These are phyloP conservation scores for Fusarium beomiforme DNA, from an alignment of 2,329 filamentous ascomycete species.

Conservation along the genomic window DNA sequence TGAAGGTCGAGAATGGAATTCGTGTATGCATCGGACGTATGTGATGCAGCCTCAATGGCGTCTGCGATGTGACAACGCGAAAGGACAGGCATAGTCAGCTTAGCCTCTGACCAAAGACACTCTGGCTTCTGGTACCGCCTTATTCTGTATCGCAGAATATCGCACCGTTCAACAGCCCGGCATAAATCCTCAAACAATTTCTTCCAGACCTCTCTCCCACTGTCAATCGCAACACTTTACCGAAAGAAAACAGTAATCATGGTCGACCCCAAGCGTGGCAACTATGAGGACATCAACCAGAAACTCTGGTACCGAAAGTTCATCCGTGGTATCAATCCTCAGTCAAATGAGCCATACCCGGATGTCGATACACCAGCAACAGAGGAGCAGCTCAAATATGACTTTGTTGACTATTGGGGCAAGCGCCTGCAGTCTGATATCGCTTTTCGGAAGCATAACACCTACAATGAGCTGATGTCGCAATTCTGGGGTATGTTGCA, in stretches of 20 bases:
- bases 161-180: too few relatives aligned
- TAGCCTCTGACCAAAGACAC: neutral
- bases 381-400: neutral
- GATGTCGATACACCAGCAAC: neutral
- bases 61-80: neutral
- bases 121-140: neutral
- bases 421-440: neutral
- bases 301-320: neutral
- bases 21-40: neutral
- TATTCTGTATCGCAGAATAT: too few relatives aligned
- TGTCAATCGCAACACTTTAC: neutral
- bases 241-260: neutral
- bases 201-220: neutral
- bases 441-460: neutral
- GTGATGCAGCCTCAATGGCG: neutral
- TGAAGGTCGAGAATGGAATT: neutral
- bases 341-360: neutral
- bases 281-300: neutral
- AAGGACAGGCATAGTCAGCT: too few relatives aligned
- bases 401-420: neutral
- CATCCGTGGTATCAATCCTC: neutral
- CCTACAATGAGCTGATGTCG: neutral
- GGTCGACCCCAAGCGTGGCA: neutral
- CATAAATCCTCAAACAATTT: neutral
- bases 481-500: neutral